Base-by-base conservation (phyloP, 2,329 filamentous ascomycete genomes). In the Bipolaris bicolor region DNA sequence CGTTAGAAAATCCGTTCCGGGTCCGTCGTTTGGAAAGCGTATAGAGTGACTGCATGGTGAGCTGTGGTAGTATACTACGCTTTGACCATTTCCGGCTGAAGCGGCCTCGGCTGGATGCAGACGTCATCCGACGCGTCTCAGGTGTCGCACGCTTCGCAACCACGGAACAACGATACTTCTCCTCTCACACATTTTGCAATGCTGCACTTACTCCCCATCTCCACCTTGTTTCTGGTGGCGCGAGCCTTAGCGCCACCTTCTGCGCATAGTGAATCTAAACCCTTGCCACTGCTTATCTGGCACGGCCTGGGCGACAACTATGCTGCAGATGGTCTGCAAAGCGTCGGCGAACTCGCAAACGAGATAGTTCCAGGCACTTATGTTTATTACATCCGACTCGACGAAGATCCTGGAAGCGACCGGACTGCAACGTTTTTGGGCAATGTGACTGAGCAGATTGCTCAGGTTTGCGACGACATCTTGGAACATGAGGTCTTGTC, bases 211-310 rank as follows among this genome's bases (percentile, higher is more conserved):
- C 57, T 71, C 16, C 65, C 65, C 1, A 49, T 73, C 5, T 64
- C 67, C 26, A 64, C 64, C 13, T 55, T 73, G 16, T 53, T 70
- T 9, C 59, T 69, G 13, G 33, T 67, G 24, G 51, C 62, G 5
- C 55, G 58, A 24, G 50, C 52, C 18, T 56, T 63, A 53, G 65
- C 59, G 20, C 62, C 61, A 24, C 66, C 67, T 7, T 50, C 57
- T 41, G 41, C 53, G n/a, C 49, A 37, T 9, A 37, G 41, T 31
- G 20, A 46, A 13, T 62, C 58, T 39, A 55, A 68, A 55, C 74
- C 65, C 7, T 92, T 97, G 29, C 95, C 95, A 0, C 83, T 99
- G 34, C 84, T 99, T 58, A 90, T 99, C 79, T 99, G 95, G 95
- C 95, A 99, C 77, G 95, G 87, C 55, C 79, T 88, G n/a, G 86